Evolutionary conservation across 768 basidiomycete genomes (phyloP).

Genomic region (Hydnomerulius pinastri): DNA sequence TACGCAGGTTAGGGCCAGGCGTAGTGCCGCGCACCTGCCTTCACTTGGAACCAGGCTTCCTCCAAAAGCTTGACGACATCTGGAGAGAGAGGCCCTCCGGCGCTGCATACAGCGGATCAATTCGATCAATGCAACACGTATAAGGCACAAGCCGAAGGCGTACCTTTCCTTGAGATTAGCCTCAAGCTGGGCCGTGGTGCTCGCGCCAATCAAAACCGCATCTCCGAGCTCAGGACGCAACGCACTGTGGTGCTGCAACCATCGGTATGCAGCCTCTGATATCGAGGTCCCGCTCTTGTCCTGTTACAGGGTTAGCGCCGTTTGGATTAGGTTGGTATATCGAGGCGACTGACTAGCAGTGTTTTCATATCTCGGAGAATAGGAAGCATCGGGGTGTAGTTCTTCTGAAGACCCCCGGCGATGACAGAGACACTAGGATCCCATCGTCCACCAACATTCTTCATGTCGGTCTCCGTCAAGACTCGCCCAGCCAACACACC

Average conservation of each 20-base stretch:
- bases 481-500: conserved; percentile 14
- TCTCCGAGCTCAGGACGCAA: conserved; percentile 19
- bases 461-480: conserved; percentile 6
- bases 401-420: neutral
- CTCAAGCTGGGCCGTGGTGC: conserved; percentile 36
- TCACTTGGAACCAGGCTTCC: too few species aligned
- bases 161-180: conserved; percentile 17
- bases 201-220: conserved; percentile 40
- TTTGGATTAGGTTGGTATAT: too few species aligned
- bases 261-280: conserved; percentile 18
- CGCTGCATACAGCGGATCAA: neutral
- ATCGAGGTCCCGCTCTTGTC: conserved; percentile 11
- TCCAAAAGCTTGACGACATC: too few species aligned
- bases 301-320: too few species aligned
- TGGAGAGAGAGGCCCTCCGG: too few species aligned
- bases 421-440: conserved; percentile 9
- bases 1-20: too few species aligned
- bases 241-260: conserved; percentile 25
- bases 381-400: conserved; percentile 14
- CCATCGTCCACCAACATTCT: conserved; percentile 10
- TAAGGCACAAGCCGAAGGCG: too few species aligned
- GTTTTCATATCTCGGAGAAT: conserved; percentile 16
- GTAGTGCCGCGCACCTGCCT: too few species aligned
- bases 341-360: conserved; percentile 5
- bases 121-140: neutral